phyloP scores from a whole-genome alignment of 768 basidiomycete species.

The Russula lepida region DNA sequence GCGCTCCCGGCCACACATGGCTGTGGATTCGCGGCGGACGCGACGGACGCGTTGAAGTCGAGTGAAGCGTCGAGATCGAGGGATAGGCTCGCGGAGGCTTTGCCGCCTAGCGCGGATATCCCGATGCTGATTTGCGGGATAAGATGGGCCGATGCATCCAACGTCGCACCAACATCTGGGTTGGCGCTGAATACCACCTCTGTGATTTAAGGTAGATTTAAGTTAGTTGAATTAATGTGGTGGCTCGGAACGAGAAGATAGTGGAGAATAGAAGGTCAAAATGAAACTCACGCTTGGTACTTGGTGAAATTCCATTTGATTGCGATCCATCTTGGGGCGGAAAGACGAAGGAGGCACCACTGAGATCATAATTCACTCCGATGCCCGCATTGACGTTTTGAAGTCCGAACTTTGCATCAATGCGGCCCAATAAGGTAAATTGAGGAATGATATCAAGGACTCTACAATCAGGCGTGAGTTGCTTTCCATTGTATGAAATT shows the following conservation, averaged over 20 bases:
- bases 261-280: background rate
- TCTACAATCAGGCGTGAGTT: background rate
- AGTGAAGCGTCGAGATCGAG: conserved; percentile 5
- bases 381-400: background rate
- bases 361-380: background rate
- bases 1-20: conserved; percentile 2
- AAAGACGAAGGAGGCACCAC: background rate
- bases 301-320: background rate
- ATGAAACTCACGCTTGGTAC: background rate
- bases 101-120: background rate
- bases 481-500: no score
- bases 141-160: conserved; percentile 37
- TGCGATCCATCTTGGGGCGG: background rate
- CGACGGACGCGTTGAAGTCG: background rate
- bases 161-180: conserved; percentile 20
- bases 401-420: background rate
- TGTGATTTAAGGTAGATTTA: no score
- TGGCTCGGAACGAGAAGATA: background rate
- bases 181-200: background rate
- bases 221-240: background rate
- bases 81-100: background rate
- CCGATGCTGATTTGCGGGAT: conserved; percentile 32
- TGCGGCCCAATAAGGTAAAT: background rate
- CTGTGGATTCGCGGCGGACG: background rate
- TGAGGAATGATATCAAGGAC: background rate